A percentile compares a stretch with the other conserved stretches of the same genome.
phyloP scores from a whole-genome alignment of 192 early-diverging fungal species.

The Dimargaris cristalligena region DNA sequence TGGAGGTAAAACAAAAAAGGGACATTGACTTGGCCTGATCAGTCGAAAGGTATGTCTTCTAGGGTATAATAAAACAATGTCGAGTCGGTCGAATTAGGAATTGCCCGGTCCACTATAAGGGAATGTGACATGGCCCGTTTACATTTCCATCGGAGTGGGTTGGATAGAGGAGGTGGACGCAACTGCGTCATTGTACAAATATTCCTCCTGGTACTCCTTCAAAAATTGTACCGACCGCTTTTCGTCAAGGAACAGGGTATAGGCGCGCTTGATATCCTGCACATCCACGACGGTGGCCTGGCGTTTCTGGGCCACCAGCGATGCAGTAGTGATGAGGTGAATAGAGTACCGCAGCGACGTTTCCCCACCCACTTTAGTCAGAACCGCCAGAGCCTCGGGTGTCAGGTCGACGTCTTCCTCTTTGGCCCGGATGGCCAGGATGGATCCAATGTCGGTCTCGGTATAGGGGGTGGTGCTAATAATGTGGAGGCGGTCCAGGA shows the following conservation, averaged over 20 bases:
- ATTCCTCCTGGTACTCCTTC: constrained; percentile 87
- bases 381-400: constrained; percentile 63
- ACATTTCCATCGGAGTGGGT: constrained; percentile 22
- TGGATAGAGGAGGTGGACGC: constrained; percentile 15
- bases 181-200: constrained; percentile 64
- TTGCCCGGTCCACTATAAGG: background rate
- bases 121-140: background rate
- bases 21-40: too few relatives aligned
- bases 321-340: constrained; percentile 90
- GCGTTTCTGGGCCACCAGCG: constrained; percentile 78
- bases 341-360: constrained; percentile 90
- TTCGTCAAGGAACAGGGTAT: constrained; percentile 90
- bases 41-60: background rate
- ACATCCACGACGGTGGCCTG: constrained; percentile 80
- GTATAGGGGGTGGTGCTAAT: constrained; percentile 83
- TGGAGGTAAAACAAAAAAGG: background rate
- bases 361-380: constrained; percentile 82
- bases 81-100: background rate
- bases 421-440: constrained; percentile 77
- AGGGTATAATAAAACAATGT: background rate
- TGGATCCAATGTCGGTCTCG: constrained; percentile 68
- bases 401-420: constrained; percentile 90
- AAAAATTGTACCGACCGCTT: constrained; percentile 89
- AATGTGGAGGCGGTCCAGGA: constrained; percentile 87
- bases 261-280: constrained; percentile 84